A percentile compares a stretch with the other conserved stretches of the same genome.
phyloP scores from a whole-genome alignment of 2,329 filamentous ascomycete species.

The Epichloe hybrida region DNA sequence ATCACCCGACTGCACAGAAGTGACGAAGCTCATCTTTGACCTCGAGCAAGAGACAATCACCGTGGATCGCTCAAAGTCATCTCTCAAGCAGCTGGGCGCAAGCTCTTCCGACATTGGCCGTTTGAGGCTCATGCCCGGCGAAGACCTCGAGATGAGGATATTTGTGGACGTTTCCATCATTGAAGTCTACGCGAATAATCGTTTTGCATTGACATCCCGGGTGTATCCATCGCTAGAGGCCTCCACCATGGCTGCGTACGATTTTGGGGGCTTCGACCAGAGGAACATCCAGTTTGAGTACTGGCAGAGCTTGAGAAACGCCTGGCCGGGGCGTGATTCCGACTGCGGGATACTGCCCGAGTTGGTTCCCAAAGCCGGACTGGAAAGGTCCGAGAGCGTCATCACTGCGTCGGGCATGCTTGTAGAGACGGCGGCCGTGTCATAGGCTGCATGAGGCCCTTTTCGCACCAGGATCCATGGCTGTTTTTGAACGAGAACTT shows the following conservation, averaged over 20 bases:
- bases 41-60: constrained; percentile 7
- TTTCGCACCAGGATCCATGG: too few species aligned
- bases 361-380: not conserved
- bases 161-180: constrained; percentile 12
- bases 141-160: constrained; percentile 9
- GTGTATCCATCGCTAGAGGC: constrained; percentile 10
- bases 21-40: constrained; percentile 9
- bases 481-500: too few species aligned
- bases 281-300: constrained; percentile 1
- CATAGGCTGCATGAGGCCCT: not conserved
- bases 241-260: not conserved
- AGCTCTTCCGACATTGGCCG: not conserved
- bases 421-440: not conserved
- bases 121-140: constrained; percentile 6
- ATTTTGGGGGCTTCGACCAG: constrained; percentile 2
- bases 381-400: not conserved
- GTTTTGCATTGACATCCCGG: constrained; percentile 11
- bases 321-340: constrained; percentile 3
- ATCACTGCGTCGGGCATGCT: not conserved
- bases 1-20: constrained; percentile 5
- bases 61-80: constrained; percentile 9
- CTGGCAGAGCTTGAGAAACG: constrained; percentile 1
- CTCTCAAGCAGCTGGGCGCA: constrained; percentile 5
- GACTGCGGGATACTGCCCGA: constrained; percentile 3
- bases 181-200: constrained; percentile 11